Base-by-base conservation (phyloP, 768 basidiomycete species). In the Suillus brevipes region DNA sequence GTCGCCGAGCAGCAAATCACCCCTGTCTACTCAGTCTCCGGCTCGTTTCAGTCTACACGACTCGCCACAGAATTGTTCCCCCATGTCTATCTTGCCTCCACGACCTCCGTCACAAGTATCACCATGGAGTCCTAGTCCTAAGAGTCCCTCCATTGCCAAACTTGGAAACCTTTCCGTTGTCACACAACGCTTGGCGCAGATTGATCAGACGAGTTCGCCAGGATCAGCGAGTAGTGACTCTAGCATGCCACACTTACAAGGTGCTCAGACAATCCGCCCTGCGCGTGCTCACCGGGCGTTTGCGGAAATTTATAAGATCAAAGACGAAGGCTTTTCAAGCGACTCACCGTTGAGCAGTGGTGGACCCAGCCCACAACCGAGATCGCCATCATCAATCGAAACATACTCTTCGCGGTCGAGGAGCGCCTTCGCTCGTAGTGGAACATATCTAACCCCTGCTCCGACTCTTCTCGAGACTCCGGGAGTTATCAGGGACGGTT, bases 131-230 rank as follows among this genome's bases (percentile, higher is more conserved):
- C 74, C 74, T 53, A 78, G 72, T 61, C 71, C 73, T 23, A 77
- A 72, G 62, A 89, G 86, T 64, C 86, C 88, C 6, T 90, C 89
- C 9, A 84, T 91, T 52, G 77, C 82, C 34, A 86, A 89, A 64
- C 80, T 91, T 18, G 84, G 81, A 65, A 81, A 82, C 62, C 74
- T 85, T 45, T 90, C 88, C 8, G 83, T 90, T 28, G 90, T 91
- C 55, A 85, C 83, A 65, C 84, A 87, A 67, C 86, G 89, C 42
- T 80, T 89, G 16, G 85, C 86, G 12, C 83, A 89, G 68, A 84
- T 90, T 13, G 82, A 88, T 69, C 67, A 72, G 34, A 72, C 68
- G 0, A 70, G 68, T 49, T 65, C 70, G 13, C 37, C 60, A 36
- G 66, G 72, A 61, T 68, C 73, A 28, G 36, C 67, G 34, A 53